phyloP scores from a whole-genome alignment of 1,284 basidiomycete species.

The Coriolopsis trogii region DNA sequence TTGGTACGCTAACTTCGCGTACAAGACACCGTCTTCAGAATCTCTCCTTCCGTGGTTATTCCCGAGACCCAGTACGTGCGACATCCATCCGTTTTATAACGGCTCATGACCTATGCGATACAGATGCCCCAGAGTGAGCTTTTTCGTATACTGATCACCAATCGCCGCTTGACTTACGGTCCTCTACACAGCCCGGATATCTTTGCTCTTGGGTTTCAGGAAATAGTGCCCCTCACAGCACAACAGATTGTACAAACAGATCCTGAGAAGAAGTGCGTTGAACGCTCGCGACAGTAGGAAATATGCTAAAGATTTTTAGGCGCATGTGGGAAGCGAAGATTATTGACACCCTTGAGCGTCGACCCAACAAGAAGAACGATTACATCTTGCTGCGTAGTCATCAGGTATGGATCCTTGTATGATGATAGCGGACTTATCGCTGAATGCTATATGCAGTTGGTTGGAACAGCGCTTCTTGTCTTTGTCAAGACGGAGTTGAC shows the following conservation, averaged over 20 bases:
- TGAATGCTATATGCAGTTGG: slow-evolving; percentile 72
- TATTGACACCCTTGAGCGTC: slow-evolving; percentile 74
- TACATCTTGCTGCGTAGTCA: slow-evolving; percentile 93
- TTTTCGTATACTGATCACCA: not conserved
- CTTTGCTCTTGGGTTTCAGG: slow-evolving; percentile 94
- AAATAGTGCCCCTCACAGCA: slow-evolving; percentile 95
- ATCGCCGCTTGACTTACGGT: not conserved
- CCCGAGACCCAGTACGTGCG: slow-evolving; percentile 68
- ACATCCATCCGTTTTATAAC: slow-evolving; percentile 7
- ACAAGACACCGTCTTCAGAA: slow-evolving; percentile 71
- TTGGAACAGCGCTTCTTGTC: slow-evolving; percentile 91
- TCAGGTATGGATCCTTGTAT: slow-evolving; percentile 58
- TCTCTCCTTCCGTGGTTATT: slow-evolving; percentile 91
- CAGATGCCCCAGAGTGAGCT: slow-evolving; percentile 61
- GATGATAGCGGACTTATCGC: too few species aligned
- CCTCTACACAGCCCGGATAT: slow-evolving; percentile 76
- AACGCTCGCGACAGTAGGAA: not conserved
- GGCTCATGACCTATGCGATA: slow-evolving; percentile 28
- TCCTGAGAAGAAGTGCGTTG: slow-evolving; percentile 82
- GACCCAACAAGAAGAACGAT: slow-evolving; percentile 66
- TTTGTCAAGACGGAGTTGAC: slow-evolving; percentile 81
- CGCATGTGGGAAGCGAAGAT: slow-evolving; percentile 88
- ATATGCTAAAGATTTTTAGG: slow-evolving; percentile 42
- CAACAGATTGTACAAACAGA: slow-evolving; percentile 97
- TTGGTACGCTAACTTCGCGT: slow-evolving; percentile 5